A percentile compares a stretch with the other conserved stretches of the same genome.
Evolutionary conservation across 768 basidiomycete genomes (phyloP).

Genomic region (Boletus edulis): DNA sequence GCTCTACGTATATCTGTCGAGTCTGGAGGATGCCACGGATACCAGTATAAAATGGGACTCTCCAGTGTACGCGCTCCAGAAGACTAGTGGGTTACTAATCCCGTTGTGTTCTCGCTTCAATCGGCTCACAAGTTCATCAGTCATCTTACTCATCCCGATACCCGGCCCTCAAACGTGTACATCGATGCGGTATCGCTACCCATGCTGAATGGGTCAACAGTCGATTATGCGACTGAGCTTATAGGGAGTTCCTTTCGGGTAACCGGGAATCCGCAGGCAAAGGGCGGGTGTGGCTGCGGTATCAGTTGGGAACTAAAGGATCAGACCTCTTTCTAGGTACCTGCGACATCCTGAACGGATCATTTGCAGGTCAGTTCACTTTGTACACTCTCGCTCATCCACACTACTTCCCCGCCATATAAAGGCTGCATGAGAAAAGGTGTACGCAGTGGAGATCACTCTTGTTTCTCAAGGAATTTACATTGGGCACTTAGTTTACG

Average conservation of each 20-base stretch:
- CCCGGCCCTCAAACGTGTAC: constrained; percentile 72
- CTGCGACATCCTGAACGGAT: background rate
- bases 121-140: constrained; percentile 32
- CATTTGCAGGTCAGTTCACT: no score
- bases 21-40: constrained; percentile 95
- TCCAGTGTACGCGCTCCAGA: constrained; percentile 60
- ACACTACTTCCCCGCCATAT: no score
- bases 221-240: constrained; percentile 91
- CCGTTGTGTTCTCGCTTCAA: background rate
- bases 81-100: constrained; percentile 72
- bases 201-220: constrained; percentile 82
- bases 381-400: no score
- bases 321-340: background rate
- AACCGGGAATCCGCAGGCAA: constrained; percentile 84
- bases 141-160: constrained; percentile 66
- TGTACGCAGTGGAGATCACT: no score
- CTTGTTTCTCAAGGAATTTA: no score
- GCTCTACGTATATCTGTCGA: constrained; percentile 85
- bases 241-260: constrained; percentile 91
- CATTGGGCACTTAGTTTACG: no score
- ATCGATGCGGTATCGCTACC: constrained; percentile 85
- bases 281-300: constrained; percentile 94
- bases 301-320: constrained; percentile 71
- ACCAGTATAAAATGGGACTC: constrained; percentile 92
- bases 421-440: no score